Percentiles rank a stretch among this genome's conserved stretches.
Conservation (phyloP, 306 rosid species). For the Cicer bijugum region DNA sequence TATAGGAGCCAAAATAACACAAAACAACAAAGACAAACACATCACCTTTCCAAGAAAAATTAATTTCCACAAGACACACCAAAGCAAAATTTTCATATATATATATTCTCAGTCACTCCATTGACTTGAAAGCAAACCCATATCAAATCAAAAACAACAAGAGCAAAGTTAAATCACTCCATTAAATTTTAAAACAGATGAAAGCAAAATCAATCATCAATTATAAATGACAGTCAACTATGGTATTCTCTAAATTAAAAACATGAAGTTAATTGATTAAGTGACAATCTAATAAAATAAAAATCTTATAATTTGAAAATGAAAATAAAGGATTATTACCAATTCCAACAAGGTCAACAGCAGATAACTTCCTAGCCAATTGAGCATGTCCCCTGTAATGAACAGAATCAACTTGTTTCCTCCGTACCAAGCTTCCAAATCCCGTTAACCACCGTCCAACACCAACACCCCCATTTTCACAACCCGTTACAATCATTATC, state of each 20-base stretch:
- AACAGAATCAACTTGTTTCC: slow-evolving; percentile 74
- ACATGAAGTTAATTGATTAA: slow-evolving; percentile 4
- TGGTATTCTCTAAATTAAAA: background rate
- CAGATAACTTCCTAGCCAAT: slow-evolving; percentile 67
- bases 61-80: background rate
- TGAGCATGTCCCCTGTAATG: slow-evolving; percentile 46
- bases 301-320: background rate
- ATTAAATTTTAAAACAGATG: background rate
- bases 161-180: background rate
- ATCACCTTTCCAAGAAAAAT: background rate
- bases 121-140: background rate
- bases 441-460: slow-evolving; percentile 40
- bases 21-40: background rate
- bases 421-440: slow-evolving; percentile 60
- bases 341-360: slow-evolving; percentile 63
- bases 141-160: slow-evolving; percentile 19
- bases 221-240: background rate
- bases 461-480: slow-evolving; percentile 22
- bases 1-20: background rate
- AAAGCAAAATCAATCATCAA: background rate
- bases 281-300: slow-evolving; percentile 1
- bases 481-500: slow-evolving; percentile 43
- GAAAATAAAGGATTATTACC: slow-evolving; percentile 52
- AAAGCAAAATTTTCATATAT: slow-evolving; percentile 26
- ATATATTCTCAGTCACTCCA: background rate